Evolutionary conservation across 208 protist species (phyloP).

Genomic region (Leishmania turanica): DNA sequence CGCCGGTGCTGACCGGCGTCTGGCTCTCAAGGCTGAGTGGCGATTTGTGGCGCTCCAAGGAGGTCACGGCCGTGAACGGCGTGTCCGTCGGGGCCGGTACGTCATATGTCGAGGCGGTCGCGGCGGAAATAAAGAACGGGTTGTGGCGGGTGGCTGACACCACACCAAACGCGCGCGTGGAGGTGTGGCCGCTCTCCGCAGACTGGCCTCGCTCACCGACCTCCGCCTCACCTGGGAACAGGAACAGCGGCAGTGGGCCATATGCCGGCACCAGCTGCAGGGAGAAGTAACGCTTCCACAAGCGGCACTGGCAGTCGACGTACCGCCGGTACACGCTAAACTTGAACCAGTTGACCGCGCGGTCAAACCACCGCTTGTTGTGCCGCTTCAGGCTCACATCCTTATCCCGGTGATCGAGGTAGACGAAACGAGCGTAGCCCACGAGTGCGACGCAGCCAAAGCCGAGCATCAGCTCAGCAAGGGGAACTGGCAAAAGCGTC

Average conservation of each 20-base stretch:
- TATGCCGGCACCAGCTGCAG: constrained; percentile 41
- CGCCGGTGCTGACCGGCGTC: background rate
- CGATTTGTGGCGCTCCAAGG: background rate
- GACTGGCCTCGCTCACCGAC: background rate
- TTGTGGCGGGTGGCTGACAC: constrained; percentile 4
- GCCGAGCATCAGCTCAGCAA: constrained; percentile 1
- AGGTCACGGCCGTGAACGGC: background rate
- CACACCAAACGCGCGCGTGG: background rate
- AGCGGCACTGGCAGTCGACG: constrained; percentile 27
- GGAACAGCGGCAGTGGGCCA: constrained; percentile 42
- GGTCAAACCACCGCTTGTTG: constrained; percentile 26
- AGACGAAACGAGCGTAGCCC: constrained; percentile 30
- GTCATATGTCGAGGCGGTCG: background rate
- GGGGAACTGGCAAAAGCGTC: background rate
- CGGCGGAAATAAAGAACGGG: constrained; percentile 4
- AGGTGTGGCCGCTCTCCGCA: background rate
- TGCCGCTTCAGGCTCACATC: constrained; percentile 33
- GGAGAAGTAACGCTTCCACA: constrained; percentile 38
- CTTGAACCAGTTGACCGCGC: constrained; percentile 36
- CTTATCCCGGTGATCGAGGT: constrained; percentile 32
- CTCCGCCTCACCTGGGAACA: constrained; percentile 17
- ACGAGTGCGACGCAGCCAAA: background rate
- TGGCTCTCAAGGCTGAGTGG: background rate
- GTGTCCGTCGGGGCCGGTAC: background rate
- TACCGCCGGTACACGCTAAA: constrained; percentile 27